Conservation (phyloP, 2,329 filamentous ascomycete genomes). For the Fusarium sp. region DNA sequence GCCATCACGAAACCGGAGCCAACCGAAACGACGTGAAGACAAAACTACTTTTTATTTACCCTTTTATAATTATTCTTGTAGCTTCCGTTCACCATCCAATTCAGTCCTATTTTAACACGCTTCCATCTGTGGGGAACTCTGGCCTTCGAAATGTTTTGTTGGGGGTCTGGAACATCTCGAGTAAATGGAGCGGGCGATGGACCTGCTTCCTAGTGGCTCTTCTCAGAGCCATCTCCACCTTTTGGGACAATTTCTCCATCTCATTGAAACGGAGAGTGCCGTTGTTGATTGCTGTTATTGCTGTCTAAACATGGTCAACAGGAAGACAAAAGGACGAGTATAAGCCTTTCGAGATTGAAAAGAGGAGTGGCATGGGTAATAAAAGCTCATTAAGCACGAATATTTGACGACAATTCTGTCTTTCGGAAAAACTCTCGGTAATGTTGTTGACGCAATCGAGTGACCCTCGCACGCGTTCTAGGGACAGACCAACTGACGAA, state of each 20-base stretch:
- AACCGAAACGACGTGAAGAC: neutral
- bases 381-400: rapidly evolving
- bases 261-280: neutral
- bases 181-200: neutral
- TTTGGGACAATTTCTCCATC: neutral
- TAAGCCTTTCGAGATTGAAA: neutral
- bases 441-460: neutral
- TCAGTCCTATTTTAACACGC: no score
- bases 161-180: neutral
- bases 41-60: neutral
- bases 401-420: no score
- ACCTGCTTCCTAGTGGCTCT: neutral
- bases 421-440: neutral
- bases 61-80: neutral
- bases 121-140: neutral
- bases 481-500: neutral
- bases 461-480: neutral
- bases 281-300: neutral
- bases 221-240: neutral
- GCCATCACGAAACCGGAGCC: rapidly evolving
- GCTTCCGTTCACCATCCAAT: rapidly evolving
- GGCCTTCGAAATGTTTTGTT: neutral
- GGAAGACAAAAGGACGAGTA: neutral
- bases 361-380: neutral
- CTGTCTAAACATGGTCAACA: no score